Percentiles rank a stretch among this genome's conserved stretches.
These are phyloP conservation scores for Bolboschoenoplectus hybrid DNA, from an alignment of 202 grass and related monocot species.

Conservation along the genomic window DNA sequence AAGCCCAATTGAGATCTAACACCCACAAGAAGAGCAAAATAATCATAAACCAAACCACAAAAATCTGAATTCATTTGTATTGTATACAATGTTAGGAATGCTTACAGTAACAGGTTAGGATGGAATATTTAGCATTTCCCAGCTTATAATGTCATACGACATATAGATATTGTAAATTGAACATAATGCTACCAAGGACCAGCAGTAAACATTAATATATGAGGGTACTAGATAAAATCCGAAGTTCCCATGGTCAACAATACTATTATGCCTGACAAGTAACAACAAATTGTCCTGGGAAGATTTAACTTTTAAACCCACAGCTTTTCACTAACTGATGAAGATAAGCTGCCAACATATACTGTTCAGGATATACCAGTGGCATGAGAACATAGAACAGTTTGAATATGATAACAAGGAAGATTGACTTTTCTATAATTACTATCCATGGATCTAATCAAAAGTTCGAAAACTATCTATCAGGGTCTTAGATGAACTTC, in stretches of 20 bases:
- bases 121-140: not conserved
- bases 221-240: not conserved
- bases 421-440: not conserved
- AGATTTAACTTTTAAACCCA: not conserved
- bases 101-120: not conserved
- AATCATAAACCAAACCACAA: not conserved
- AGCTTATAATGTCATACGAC: not conserved
- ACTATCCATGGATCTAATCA: conserved; percentile 1
- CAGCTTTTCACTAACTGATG: not conserved
- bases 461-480: not conserved
- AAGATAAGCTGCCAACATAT: not conserved
- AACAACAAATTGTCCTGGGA: not conserved
- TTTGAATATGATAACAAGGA: not conserved
- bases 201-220: not conserved
- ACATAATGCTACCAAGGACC: not conserved
- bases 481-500: not conserved
- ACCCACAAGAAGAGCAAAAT: not conserved
- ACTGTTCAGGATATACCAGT: not conserved
- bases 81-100: not conserved
- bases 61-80: not conserved
- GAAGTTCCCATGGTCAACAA: not conserved
- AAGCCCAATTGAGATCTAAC: not conserved
- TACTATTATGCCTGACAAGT: not conserved
- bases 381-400: not conserved
- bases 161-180: not conserved